Evolutionary conservation across 2,329 filamentous ascomycete genomes (phyloP).

Genomic region (Colletotrichum eleusines): DNA sequence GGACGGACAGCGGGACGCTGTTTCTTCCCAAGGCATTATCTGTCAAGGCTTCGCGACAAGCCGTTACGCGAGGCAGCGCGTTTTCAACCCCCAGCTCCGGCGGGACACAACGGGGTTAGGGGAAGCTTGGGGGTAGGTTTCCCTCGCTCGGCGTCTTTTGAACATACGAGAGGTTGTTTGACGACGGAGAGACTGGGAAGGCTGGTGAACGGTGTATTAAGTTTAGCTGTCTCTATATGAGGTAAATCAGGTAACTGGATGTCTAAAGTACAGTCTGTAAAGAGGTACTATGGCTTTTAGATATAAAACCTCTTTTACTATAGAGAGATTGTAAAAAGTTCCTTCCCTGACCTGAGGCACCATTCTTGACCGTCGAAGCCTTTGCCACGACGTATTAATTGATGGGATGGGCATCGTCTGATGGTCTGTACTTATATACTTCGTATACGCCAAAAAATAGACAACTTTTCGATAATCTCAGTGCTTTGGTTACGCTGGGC

Average conservation of each 20-base stretch:
- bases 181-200: no score
- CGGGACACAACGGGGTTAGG: no score
- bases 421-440: constrained; percentile 12
- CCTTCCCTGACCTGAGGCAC: neutral
- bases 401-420: neutral
- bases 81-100: no score
- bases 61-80: no score
- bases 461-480: neutral
- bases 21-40: no score
- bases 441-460: neutral
- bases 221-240: neutral
- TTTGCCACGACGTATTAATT: neutral
- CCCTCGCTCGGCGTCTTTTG: no score
- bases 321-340: neutral
- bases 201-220: no score
- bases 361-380: no score
- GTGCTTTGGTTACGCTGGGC: neutral
- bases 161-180: no score
- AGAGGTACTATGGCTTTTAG: neutral
- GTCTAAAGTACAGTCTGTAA: neutral
- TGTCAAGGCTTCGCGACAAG: no score
- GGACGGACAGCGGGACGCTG: no score
- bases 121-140: no score
- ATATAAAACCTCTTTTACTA: neutral
- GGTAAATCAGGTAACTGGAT: neutral